Conservation (phyloP, 164 flowering plant species). For the Annona cherimola region DNA sequence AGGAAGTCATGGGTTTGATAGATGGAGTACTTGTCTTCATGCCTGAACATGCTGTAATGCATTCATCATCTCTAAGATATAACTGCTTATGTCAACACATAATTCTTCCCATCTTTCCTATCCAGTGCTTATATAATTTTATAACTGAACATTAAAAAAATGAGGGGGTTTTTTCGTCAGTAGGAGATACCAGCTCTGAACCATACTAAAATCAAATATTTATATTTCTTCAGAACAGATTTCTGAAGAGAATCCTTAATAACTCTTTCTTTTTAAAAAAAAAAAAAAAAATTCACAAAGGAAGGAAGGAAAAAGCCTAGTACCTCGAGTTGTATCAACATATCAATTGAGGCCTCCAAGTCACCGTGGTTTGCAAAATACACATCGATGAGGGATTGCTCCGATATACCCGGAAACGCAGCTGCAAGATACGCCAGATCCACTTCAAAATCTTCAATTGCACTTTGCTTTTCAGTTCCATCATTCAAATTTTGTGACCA, state of each 20-base stretch:
- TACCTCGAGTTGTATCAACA: conserved; percentile 22
- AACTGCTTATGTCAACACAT: too few relatives aligned
- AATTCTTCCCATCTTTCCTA: too few relatives aligned
- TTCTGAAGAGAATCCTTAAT: not conserved
- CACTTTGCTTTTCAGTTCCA: conserved; percentile 2
- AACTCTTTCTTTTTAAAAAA: not conserved
- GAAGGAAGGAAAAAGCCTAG: too few relatives aligned
- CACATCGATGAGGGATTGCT: conserved; percentile 15
- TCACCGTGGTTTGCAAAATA: conserved; percentile 14
- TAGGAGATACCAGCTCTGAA: not conserved
- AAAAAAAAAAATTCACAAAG: not conserved
- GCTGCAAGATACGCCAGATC: conserved; percentile 12
- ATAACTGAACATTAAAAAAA: too few relatives aligned
- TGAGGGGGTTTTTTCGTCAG: too few relatives aligned
- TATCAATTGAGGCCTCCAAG: conserved; percentile 14
- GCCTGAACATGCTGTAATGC: not conserved
- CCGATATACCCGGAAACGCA: conserved; percentile 12
- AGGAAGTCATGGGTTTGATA: not conserved
- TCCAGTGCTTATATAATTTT: too few relatives aligned
- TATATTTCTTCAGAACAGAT: not conserved
- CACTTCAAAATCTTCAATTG: conserved; percentile 2
- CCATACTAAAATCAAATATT: not conserved
- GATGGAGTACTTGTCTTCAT: not conserved
- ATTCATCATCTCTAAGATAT: too few relatives aligned
- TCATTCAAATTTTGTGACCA: not conserved